phyloP scores from a whole-genome alignment of 495 filamentous ascomycete genomes.

The Saxophila tyrrhenica region DNA sequence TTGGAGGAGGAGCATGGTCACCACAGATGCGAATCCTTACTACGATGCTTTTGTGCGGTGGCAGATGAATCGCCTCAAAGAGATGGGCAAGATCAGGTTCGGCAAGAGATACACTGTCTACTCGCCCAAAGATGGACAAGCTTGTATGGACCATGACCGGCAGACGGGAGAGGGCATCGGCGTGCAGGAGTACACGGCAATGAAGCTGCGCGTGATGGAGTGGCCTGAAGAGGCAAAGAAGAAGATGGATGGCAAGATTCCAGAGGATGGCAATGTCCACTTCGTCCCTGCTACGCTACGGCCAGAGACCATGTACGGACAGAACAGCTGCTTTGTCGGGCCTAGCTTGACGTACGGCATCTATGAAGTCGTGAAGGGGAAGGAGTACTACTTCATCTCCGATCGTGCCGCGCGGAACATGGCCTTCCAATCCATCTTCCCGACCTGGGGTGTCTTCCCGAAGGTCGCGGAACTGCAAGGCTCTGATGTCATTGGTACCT shows the following conservation, averaged over 20 bases:
- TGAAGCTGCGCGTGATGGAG: slow-evolving; percentile 83
- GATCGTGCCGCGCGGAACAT: slow-evolving; percentile 88
- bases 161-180: slow-evolving; percentile 82
- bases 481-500: slow-evolving; percentile 70
- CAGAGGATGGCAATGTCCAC: slow-evolving; percentile 68
- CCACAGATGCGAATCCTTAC: slow-evolving; percentile 93
- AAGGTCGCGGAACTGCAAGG: slow-evolving; percentile 62
- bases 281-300: slow-evolving; percentile 86
- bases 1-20: slow-evolving; percentile 85
- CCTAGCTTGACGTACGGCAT: slow-evolving; percentile 85
- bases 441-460: slow-evolving; percentile 59
- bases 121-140: slow-evolving; percentile 91
- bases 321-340: slow-evolving; percentile 90
- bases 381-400: slow-evolving; percentile 75
- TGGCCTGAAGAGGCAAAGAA: slow-evolving; percentile 61
- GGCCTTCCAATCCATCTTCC: slow-evolving; percentile 84
- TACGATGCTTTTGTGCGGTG: slow-evolving; percentile 93
- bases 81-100: slow-evolving; percentile 87
- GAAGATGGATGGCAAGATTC: slow-evolving; percentile 63
- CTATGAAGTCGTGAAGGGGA: slow-evolving; percentile 63
- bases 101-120: slow-evolving; percentile 92
- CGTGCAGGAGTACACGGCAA: slow-evolving; percentile 82
- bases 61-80: slow-evolving; percentile 91
- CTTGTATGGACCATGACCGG: slow-evolving; percentile 96
- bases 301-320: slow-evolving; percentile 97